Base-by-base conservation (phyloP, 176 grass and related monocot species). In the Oryza punctata region DNA sequence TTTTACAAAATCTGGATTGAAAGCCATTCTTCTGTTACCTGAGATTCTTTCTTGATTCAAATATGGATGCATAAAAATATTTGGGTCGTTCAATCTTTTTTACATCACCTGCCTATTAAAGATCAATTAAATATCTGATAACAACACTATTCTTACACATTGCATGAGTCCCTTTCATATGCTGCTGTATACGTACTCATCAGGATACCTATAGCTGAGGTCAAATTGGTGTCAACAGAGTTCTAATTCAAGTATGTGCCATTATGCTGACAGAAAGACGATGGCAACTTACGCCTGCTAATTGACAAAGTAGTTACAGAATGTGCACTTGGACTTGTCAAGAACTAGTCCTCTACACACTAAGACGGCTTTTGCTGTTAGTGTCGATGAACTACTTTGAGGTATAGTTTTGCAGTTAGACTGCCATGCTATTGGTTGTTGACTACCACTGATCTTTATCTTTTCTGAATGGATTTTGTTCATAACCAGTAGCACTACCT, bases 231-330 rank as follows among this genome's bases (percentile, higher is more conserved):
- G 50, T 54, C 50, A 21, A 54, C 50, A 54, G 18, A 54, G 18
- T 79, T 26, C 81, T 79, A 78, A 60, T 79, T 78, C 52, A 25
- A 68, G 61, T 75, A 63, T 68, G 2, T 86, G 75, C 81, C 61
- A 79, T 74, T 69, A 72, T 60, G 28, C 11, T 57, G n/a, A 50
- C 46, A 61, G 41, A 78, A 78, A 26, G 65, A 64, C 18, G 83
- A 90, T 77, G 73, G 77, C 21, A 66, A 73, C 83, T 82, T 35
- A 44, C 67, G 83, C 38, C 82, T 72, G 67, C 63, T 78, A 40
- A 65, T 77, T 33, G 77, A 65, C 12, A 1, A 65, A 19, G 26
- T 23, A 25, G 65, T 85, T 85, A 32, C 44, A 74, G 65, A 26
- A 67, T 76, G 82, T 65, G 82, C 73, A 18, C 63, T 45, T 52